Evolutionary conservation across 1,139 yeast genomes (phyloP), one percentile per base, ranked within the genome.

Genomic region (Groenewaldozyma auringiensis): DNA sequence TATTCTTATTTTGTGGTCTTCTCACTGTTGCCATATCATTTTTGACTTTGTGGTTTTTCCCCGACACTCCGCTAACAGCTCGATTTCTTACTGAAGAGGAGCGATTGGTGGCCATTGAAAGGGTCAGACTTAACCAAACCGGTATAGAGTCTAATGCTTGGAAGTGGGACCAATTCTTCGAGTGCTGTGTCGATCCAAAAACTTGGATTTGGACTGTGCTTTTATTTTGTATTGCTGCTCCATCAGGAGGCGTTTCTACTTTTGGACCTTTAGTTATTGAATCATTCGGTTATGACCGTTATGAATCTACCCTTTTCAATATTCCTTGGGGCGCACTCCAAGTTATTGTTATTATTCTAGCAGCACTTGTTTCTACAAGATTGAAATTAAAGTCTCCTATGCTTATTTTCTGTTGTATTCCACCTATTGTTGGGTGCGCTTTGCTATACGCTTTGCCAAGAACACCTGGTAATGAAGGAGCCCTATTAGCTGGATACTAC

Each of bases 61-160:
- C 84, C 1, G 78, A 76, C 55, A 65, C 69, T 29, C 83, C 82
- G 35, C 63, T 74, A n/a, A 60, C 64, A 27, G 82, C 83, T 2
- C 69, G 76, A 71, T 78, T 74, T 55, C 65, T 79, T 38, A 64
- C 65, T 11, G 71, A 68, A 6, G 66, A 70, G 31, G 85, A 81
- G 51, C 74, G 72, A 59, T 60, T 69, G 47, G 64, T 75, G 61
- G 74, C 72, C 25, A 70, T 76, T 39, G 77, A 76, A 38, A 66
- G 77, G 52, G 76, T 79, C 64, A 62, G 71, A 50, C 58, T 59
- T 33, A 72, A 72, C 53, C 68, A 70, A 51, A 65, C 62, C 53
- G 80, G 81, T 22, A 72, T 77, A 49, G 80, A 79, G 48, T 72
- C 75, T 52, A 71, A 66, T 47, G 66, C 66, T 33, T 72, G 74